These are phyloP conservation scores for Thymus quinquecostatus DNA, from an alignment of 257 asterid genomes.

Conservation along the genomic window DNA sequence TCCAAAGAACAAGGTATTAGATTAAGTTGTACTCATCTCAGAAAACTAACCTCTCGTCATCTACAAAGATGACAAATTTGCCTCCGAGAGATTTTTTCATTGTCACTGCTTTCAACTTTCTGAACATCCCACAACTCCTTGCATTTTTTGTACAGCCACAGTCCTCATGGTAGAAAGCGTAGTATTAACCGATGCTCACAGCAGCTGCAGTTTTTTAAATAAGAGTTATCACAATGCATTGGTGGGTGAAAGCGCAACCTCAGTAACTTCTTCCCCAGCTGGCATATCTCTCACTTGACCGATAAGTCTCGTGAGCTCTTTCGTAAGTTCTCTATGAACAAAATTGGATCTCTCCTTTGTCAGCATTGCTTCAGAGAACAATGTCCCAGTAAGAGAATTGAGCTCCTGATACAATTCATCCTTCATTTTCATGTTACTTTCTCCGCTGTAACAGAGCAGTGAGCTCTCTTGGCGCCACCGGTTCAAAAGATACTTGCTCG, in stretches of 20 bases:
- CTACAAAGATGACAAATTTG: conserved; percentile 33
- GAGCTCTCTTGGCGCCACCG: conserved; percentile 67
- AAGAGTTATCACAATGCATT: conserved; percentile 36
- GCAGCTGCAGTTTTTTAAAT: conserved; percentile 23
- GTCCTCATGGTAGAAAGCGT: conserved; percentile 4
- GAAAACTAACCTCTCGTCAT: conserved; percentile 29
- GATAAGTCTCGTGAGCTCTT: conserved; percentile 52
- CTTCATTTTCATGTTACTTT: conserved; percentile 31
- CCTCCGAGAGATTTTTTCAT: conserved; percentile 15
- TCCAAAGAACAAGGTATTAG: conserved; percentile 7
- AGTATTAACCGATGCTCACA: conserved; percentile 3
- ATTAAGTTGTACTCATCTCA: conserved; percentile 19
- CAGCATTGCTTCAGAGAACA: conserved; percentile 60
- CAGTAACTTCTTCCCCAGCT: conserved; percentile 38
- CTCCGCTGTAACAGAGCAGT: conserved; percentile 37
- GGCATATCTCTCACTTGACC: conserved; percentile 58
- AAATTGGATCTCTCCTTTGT: conserved; percentile 56
- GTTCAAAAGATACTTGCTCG: conserved; percentile 54
- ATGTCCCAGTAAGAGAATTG: conserved; percentile 51
- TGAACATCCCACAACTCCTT: conserved; percentile 7
- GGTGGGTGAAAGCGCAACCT: conserved; percentile 42
- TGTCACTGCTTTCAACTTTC: conserved; percentile 29
- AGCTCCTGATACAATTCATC: conserved; percentile 60
- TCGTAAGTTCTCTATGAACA: conserved; percentile 54
- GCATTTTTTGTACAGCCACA: neutral